phyloP scores from a whole-genome alignment of 1,139 yeast species.

The Yamadazyma mexicana region DNA sequence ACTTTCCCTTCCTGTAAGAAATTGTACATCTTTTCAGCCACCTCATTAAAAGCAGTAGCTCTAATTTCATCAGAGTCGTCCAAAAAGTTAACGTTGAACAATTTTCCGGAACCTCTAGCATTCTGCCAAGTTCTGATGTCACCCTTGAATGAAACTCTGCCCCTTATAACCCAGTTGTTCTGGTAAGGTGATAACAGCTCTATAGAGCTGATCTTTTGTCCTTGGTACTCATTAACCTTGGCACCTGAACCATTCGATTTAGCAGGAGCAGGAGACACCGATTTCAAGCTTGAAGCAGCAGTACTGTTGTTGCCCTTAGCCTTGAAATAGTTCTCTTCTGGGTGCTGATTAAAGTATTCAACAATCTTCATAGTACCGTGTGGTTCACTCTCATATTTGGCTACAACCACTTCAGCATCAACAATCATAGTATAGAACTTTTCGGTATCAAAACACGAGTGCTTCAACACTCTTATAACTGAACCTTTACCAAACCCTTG shows the following conservation, averaged over 20 bases:
- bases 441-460: constrained; percentile 46
- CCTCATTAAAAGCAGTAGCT: constrained; percentile 91
- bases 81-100: constrained; percentile 82
- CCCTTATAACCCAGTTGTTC: constrained; percentile 88
- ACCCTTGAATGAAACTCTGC: constrained; percentile 84
- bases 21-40: constrained; percentile 76
- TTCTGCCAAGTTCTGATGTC: constrained; percentile 89
- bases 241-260: constrained; percentile 3
- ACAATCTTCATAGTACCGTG: constrained; percentile 46
- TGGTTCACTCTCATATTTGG: constrained; percentile 42
- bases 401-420: constrained; percentile 47
- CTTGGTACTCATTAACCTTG: constrained; percentile 8
- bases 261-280: constrained; percentile 11
- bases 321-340: constrained; percentile 46
- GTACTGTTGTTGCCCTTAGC: constrained; percentile 6
- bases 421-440: constrained; percentile 58
- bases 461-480: constrained; percentile 39
- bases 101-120: constrained; percentile 83
- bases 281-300: constrained; percentile 4
- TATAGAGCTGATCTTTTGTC: constrained; percentile 52
- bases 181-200: constrained; percentile 91
- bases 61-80: constrained; percentile 97
- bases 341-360: constrained; percentile 54
- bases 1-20: constrained; percentile 85
- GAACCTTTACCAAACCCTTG: constrained; percentile 40